These are phyloP conservation scores for Sodiomyces alkalinus DNA, from an alignment of 2,329 filamentous ascomycete species.

Conservation along the genomic window DNA sequence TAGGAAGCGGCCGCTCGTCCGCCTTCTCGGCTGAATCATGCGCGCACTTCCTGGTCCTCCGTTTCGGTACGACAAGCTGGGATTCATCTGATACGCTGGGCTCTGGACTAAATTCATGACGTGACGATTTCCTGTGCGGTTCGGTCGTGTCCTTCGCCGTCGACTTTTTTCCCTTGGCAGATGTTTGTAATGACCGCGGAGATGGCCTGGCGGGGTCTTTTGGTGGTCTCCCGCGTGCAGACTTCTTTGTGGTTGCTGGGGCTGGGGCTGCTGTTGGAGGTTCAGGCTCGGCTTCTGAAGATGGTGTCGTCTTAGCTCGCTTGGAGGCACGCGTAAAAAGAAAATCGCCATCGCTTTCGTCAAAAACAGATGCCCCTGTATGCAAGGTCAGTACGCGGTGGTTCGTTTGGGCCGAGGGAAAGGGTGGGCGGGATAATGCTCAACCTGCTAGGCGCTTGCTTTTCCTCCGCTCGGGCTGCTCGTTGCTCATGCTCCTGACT, in stretches of 20 bases:
- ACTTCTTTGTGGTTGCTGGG: slow-evolving; percentile 19
- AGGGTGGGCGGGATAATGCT: slow-evolving; percentile 17
- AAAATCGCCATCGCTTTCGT: slow-evolving; percentile 67
- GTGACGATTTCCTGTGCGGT: slow-evolving; percentile 15
- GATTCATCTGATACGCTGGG: slow-evolving; percentile 21
- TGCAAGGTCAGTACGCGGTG: slow-evolving; percentile 9
- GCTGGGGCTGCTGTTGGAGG: slow-evolving; percentile 19
- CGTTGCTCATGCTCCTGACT: slow-evolving; percentile 55
- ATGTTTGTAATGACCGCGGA: too few relatives aligned
- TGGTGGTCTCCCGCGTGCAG: slow-evolving; percentile 22
- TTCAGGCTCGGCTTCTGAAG: slow-evolving; percentile 20
- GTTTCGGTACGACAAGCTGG: slow-evolving; percentile 21
- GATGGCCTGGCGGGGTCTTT: too few relatives aligned
- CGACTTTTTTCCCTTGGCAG: slow-evolving; percentile 9
- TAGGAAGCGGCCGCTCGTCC: slow-evolving; percentile 12
- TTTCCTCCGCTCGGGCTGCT: slow-evolving; percentile 41
- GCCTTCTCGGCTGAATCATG: slow-evolving; percentile 25
- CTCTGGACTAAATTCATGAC: slow-evolving; percentile 24
- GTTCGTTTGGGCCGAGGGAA: too few relatives aligned
- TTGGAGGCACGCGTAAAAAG: slow-evolving; percentile 57
- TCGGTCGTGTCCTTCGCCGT: slow-evolving; percentile 7
- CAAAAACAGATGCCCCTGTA: slow-evolving; percentile 25
- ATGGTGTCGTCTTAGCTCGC: slow-evolving; percentile 41
- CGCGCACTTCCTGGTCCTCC: slow-evolving; percentile 25
- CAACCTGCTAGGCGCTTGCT: slow-evolving; percentile 52